Evolutionary conservation across 345 rosid species (phyloP), one percentile per base, ranked within the genome.

Genomic region (Tarenaya hassleriana): DNA sequence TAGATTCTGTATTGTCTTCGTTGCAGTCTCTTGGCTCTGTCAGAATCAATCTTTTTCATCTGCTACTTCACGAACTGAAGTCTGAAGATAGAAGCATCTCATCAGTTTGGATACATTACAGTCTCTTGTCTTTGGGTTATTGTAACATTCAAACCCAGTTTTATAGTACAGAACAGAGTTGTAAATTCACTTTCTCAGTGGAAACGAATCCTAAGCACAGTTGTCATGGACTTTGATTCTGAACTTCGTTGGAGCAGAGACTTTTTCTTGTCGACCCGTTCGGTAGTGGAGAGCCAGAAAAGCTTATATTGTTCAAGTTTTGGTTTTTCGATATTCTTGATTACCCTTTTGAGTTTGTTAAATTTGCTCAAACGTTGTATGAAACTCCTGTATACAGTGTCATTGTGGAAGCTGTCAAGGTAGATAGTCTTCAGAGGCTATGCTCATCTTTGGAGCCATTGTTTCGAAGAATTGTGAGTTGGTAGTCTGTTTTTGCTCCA

Each of bases 401-500:
- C 16, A 78, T 86, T 52, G 94, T 91, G 71, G 98, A 87, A 75
- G 96, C 96, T 58, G 73, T 91, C 77, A 91, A 87, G 73, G 86
- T 87, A 65, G 95, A 91, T 64, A 87, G 96, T 68, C 59, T 84
- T 68, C 96, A 91, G 68, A 79, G 83, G 61, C 80, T 91, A 60
- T 77, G 81, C 87, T 86, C 98, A 19, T 80, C 96, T 37, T 71
- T 91, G 84, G 98, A 91, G 77, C 98, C 98, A 56, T 52, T 91
- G 67, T 77, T 91, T 44, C 98, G 96, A 52, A 75, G 74, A 82
- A 84, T 91, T 66, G 95, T 91, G 70, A 80, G 95, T 33, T 55
- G 1, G 31, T 16, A 38, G 46, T 24, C n/a, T 40, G n/a, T 27
- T 35, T 9, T 35, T 35, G 11, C 9, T 16, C 12, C 34, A 3